Conservation (phyloP, 2,329 filamentous ascomycete species). For the Aureobasidium vineae region DNA sequence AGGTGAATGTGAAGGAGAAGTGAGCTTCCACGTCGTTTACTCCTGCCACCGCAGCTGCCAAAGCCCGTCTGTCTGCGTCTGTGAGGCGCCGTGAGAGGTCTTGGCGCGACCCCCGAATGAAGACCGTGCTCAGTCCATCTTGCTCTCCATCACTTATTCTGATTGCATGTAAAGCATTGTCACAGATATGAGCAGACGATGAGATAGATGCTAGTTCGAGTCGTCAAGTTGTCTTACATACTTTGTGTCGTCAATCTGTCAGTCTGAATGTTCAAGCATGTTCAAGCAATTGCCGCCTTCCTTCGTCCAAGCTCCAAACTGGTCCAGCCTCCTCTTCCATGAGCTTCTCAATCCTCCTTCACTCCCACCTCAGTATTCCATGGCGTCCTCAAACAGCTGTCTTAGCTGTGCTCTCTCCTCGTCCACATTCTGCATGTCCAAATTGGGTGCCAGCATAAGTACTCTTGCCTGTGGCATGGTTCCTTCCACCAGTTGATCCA, state of each 20-base stretch:
- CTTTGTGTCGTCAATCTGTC: neutral
- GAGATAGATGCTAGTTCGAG: neutral
- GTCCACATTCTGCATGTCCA: conserved; percentile 53
- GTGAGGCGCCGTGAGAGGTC: neutral
- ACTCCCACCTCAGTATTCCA: conserved; percentile 41
- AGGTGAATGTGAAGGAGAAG: conserved; percentile 10
- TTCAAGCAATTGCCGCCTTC: neutral
- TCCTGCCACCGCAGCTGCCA: conserved; percentile 21
- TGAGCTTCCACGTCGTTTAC: conserved; percentile 24
- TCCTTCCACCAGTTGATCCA: conserved; percentile 85
- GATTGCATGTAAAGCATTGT: neutral
- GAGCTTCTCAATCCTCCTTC: neutral
- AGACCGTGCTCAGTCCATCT: neutral
- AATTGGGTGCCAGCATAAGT: conserved; percentile 81
- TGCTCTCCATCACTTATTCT: neutral
- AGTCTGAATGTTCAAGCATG: neutral
- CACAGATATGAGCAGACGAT: neutral
- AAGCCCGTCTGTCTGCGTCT: neutral
- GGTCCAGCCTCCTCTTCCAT: conserved; percentile 11
- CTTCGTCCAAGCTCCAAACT: conserved; percentile 5
- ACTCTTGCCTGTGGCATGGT: conserved; percentile 91
- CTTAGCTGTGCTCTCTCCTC: conserved; percentile 51
- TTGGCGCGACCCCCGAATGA: neutral
- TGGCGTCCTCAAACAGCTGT: conserved; percentile 49
- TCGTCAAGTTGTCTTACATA: neutral